Evolutionary conservation across 228 moss, liverwort and hornwort species (phyloP), one percentile per base, ranked within the genome.

Genomic region (Sphagnum fallax): DNA sequence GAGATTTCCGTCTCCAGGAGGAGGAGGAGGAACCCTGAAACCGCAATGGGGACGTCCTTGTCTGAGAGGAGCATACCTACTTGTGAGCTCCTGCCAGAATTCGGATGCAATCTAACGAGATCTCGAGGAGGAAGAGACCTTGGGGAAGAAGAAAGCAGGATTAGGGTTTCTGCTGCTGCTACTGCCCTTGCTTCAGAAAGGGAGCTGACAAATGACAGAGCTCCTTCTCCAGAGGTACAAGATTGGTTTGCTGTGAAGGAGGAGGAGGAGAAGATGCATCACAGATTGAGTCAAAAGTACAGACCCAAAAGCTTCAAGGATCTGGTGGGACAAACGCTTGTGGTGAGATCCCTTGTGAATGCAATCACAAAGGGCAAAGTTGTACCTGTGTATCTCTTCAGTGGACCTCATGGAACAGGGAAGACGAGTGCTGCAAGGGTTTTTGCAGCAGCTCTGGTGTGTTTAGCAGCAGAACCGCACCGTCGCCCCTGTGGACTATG

Each of bases 401-500:
- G 84, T 64, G 94, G 94, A 6, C 91, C 94, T 60, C 84, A 88
- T 51, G 94, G 94, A 12, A 95, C 94, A 0, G 94, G 94, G 4
- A 95, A 95, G 53, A 90, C 91, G 0, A 83, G 90, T 0, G 80
- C 94, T 6, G 91, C 90, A 49, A 71, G 94, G 48, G 88, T 95
- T 49, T 91, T 95, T 59, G 94, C 94, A 0, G 80, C 81, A 18
- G 91, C 86, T 5, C 58, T 95, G 64, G 91, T 88, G 47, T 95
- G 94, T 58, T 76, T 87, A 67, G 80, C 83, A 10, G 69, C 75
- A 51, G 76, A 75, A 18, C 65, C 72, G 9, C 73, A 78, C 4
- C 32, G 65, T 59, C 84, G 90, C 5, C 94, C 94, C 0, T 95
- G 94, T 63, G 91, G 94, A 51, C 74, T 81, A 4, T 95, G 94